Evolutionary conservation across 495 filamentous ascomycete genomes (phyloP).

Genomic region (Penicillium argentinense): DNA sequence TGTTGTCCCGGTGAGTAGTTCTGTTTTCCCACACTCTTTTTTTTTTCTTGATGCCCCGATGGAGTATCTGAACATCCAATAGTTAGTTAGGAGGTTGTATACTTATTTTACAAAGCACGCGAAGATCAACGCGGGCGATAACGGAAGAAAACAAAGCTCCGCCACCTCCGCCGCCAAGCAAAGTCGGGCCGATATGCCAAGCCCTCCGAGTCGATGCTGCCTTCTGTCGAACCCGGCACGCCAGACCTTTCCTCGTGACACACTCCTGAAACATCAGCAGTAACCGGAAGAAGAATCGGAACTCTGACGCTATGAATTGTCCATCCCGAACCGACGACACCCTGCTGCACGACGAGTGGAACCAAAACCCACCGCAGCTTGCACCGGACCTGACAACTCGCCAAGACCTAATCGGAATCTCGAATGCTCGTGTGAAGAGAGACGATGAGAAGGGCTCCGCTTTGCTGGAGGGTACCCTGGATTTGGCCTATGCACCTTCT

Average conservation of each 20-base stretch:
- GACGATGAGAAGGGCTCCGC: not conserved
- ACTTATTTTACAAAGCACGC: no score
- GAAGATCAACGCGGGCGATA: no score
- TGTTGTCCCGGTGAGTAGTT: no score
- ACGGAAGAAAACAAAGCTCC: not conserved
- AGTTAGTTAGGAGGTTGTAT: no score
- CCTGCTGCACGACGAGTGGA: conserved; percentile 46
- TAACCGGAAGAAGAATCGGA: not conserved
- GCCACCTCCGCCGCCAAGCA: conserved; percentile 8
- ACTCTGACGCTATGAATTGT: conserved; percentile 52
- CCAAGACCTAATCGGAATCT: conserved; percentile 55
- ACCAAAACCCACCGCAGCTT: conserved; percentile 52
- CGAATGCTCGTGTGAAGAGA: conserved; percentile 24
- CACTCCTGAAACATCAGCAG: no score
- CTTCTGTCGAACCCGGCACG: not conserved
- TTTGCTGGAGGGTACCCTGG: not conserved
- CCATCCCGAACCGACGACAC: conserved; percentile 56
- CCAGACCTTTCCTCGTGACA: not conserved
- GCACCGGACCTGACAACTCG: conserved; percentile 56
- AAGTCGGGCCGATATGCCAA: conserved; percentile 13
- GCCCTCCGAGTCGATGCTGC: conserved; percentile 8
- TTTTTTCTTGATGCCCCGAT: no score
- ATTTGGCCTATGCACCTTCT: conserved; percentile 11
- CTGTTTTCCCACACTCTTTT: no score
- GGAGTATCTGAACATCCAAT: no score